phyloP scores from a whole-genome alignment of 257 asterid species.

The Solanum etuberosum region DNA sequence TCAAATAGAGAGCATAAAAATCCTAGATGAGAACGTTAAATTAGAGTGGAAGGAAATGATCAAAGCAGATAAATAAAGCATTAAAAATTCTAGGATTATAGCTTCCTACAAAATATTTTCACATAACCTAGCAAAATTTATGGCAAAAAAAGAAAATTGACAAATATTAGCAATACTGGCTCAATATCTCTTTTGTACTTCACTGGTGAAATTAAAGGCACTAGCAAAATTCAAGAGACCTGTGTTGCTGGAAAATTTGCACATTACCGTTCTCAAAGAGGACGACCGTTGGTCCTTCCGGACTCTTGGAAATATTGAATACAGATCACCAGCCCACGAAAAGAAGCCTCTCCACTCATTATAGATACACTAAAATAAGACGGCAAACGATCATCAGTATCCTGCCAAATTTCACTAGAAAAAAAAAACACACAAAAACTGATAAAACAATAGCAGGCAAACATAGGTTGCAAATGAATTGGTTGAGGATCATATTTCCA shows the following conservation, averaged over 20 bases:
- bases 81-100: neutral
- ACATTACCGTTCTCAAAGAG: constrained; percentile 47
- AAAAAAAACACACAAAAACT: neutral
- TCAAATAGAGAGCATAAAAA: neutral
- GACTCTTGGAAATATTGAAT: constrained; percentile 41
- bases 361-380: constrained; percentile 54
- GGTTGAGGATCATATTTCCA: neutral
- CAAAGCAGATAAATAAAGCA: neutral
- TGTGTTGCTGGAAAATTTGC: neutral
- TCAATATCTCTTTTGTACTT: neutral
- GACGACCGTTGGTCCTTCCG: constrained; percentile 51
- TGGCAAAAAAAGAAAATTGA: neutral
- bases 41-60: neutral
- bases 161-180: neutral
- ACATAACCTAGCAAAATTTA: neutral
- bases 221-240: neutral
- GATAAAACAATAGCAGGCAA: neutral
- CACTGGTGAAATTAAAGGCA: neutral
- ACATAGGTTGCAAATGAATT: neutral
- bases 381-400: neutral
- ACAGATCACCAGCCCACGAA: constrained; percentile 68
- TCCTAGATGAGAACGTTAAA: neutral
- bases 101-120: neutral
- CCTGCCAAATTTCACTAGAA: neutral
- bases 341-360: constrained; percentile 74